phyloP scores from a whole-genome alignment of 1,284 basidiomycete species.

The Hortiboletus rubellus region DNA sequence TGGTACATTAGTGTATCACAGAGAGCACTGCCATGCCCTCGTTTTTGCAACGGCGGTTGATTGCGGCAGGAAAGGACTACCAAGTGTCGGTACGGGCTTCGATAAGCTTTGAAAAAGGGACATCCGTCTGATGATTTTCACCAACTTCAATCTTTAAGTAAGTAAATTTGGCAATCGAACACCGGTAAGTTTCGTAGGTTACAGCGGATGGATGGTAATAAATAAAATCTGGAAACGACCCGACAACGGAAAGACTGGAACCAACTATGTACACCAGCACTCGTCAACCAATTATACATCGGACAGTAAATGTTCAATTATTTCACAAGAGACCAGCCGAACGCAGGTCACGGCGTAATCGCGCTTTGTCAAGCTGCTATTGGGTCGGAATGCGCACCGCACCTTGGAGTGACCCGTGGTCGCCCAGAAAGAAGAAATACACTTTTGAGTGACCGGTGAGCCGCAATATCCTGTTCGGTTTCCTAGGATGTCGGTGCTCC shows the following conservation, averaged over 20 bases:
- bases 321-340: slow-evolving; percentile 55
- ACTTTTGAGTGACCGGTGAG: slow-evolving; percentile 48
- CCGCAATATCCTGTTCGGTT: slow-evolving; percentile 45
- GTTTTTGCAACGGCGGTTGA: slow-evolving; percentile 77
- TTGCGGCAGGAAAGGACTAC: slow-evolving; percentile 71
- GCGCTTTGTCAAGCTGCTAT: slow-evolving; percentile 42
- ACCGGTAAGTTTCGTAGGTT: slow-evolving; percentile 13
- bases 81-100: slow-evolving; percentile 79
- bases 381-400: slow-evolving; percentile 33
- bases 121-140: background rate
- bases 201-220: slow-evolving; percentile 23
- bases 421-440: slow-evolving; percentile 44
- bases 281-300: slow-evolving; percentile 3
- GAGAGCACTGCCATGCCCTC: slow-evolving; percentile 67
- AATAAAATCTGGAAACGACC: slow-evolving; percentile 1
- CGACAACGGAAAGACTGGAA: background rate
- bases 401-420: slow-evolving; percentile 17
- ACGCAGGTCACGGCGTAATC: slow-evolving; percentile 51
- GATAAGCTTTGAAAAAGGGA: slow-evolving; percentile 58
- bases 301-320: background rate
- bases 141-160: background rate
- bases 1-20: slow-evolving; percentile 79
- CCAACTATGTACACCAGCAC: background rate
- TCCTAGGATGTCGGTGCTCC: slow-evolving; percentile 43
- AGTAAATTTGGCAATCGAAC: background rate